These are phyloP conservation scores for Echites panduratus DNA, from an alignment of 257 asterid species.

Conservation along the genomic window DNA sequence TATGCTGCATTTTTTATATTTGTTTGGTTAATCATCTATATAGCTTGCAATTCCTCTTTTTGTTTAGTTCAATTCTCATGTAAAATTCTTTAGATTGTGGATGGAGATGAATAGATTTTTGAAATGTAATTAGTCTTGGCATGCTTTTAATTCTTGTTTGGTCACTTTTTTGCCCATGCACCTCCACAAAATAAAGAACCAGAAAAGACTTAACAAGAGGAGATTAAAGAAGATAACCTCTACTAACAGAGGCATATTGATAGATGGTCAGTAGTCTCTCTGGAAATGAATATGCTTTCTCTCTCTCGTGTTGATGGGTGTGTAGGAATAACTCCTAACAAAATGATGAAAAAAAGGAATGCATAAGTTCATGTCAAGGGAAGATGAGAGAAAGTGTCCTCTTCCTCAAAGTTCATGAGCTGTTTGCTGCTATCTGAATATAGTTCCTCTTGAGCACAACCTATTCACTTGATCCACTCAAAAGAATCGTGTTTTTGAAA, in stretches of 20 bases:
- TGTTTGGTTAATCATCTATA: neutral
- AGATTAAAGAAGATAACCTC: neutral
- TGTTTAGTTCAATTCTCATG: neutral
- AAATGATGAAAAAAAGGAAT: neutral
- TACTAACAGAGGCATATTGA: neutral
- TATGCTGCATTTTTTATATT: neutral
- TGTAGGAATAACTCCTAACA: neutral
- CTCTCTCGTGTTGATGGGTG: neutral
- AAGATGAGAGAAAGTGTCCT: neutral
- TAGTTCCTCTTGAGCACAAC: neutral
- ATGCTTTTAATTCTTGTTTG: neutral
- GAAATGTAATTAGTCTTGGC: neutral
- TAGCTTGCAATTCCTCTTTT: neutral
- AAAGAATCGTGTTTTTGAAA: neutral
- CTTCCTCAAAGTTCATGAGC: neutral
- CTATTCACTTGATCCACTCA: neutral
- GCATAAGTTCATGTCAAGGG: neutral
- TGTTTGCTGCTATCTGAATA: neutral
- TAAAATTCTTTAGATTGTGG: neutral
- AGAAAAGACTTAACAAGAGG: neutral
- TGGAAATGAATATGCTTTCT: neutral
- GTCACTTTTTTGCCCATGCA: neutral
- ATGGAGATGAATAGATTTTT: neutral
- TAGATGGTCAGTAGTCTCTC: neutral
- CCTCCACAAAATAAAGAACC: neutral